Conservation (phyloP, 495 filamentous ascomycete genomes). For the Penicillium angulare region DNA sequence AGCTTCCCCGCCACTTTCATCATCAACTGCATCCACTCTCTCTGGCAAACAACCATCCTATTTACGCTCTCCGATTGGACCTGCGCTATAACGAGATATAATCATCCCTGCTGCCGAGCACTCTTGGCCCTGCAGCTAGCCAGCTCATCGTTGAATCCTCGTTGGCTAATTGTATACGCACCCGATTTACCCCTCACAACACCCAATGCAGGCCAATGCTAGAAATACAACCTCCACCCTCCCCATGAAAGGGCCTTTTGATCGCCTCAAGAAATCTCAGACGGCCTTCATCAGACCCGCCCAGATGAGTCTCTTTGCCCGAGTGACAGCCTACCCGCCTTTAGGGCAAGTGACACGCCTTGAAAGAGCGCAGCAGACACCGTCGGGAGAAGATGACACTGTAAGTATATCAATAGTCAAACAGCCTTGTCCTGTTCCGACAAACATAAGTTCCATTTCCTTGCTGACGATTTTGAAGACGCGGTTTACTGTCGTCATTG, state of each 20-base stretch:
- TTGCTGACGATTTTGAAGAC: constrained; percentile 35
- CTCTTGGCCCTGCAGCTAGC: neutral
- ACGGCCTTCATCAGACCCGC: constrained; percentile 38
- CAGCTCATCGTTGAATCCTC: neutral
- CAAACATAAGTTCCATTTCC: neutral
- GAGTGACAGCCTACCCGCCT: constrained; percentile 60
- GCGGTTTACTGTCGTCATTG: constrained; percentile 68
- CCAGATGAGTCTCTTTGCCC: constrained; percentile 51
- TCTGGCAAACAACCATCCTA: neutral
- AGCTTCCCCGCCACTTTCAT: constrained; percentile 21
- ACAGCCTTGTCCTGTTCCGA: no score
- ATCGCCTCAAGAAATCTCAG: constrained; percentile 13
- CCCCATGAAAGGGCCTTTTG: constrained; percentile 22
- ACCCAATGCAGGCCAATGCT: constrained; percentile 22
- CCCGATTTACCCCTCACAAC: constrained; percentile 7
- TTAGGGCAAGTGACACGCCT: constrained; percentile 67
- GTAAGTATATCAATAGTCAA: no score
- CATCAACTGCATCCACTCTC: constrained; percentile 1
- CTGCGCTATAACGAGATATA: no score
- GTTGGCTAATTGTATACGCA: neutral
- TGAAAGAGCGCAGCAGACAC: constrained; percentile 27
- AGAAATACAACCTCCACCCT: constrained; percentile 17
- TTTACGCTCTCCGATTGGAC: no score
- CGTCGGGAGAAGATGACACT: constrained; percentile 25
- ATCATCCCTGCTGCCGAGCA: no score